Evolutionary conservation across 495 filamentous ascomycete genomes (phyloP), one percentile per base, ranked within the genome.

Genomic region (Lasiosphaeria hispida): DNA sequence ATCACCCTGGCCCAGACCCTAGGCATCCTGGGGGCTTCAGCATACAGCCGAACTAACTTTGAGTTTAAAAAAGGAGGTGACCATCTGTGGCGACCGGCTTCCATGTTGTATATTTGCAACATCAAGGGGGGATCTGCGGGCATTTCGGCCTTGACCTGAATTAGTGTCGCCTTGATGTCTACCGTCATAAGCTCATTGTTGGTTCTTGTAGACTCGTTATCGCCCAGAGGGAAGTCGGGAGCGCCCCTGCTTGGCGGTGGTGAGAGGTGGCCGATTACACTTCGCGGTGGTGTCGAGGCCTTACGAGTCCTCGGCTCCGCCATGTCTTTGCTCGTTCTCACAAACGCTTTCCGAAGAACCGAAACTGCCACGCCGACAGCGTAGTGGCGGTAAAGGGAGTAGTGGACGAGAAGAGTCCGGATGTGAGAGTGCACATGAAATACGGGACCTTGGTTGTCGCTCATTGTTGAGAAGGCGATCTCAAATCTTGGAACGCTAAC

Each of bases 361-460:
- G 84, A 86, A 17, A 80, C 71, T 30, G 95, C 95, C 47, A 97
- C 82, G 10, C 87, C 88, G 30, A 93, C 77, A n/a, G 91, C 86
- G 65, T 96, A 97, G 66, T 96, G 93, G 5, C 93, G 86, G 69
- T 95, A 97, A 1, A 99, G 80, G 4, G 95, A 97, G 66, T 97
- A 97, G 35, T 96, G 87, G 4, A 96, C 61, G 57, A 87, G 85
- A 2, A 99, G 66, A 7, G 87, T 88, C 66, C 86, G 88, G 33
- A 92, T 77, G 41, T 88, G 79, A 1, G 92, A 89, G 64, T 92
- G 90, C 48, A 97, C 76, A 64, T 97, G 90, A 65, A 97, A 85
- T 10, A 96, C 77, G 0, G 90, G 89, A 4, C 92, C 94, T 63
- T 95, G 85, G 34, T 83, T 80, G 67, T 97, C 94, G 59, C 87